Percentiles rank a stretch among this genome's conserved stretches.
Evolutionary conservation across 805 yeast species (phyloP).

Genomic region (Candida ascalaphidarum): DNA sequence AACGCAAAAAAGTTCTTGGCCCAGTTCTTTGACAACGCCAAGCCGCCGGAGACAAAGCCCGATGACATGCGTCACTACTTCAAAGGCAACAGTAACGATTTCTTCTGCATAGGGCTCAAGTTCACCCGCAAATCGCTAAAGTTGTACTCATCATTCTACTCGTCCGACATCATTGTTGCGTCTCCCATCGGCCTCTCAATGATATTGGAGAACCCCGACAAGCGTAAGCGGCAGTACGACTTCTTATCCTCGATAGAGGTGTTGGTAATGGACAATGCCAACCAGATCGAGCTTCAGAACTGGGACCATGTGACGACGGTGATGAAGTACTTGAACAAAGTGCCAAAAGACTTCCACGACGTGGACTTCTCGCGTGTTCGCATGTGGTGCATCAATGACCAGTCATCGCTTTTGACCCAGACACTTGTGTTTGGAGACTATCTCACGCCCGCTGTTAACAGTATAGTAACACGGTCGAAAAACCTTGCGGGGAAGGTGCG

Average conservation of each 20-base stretch:
- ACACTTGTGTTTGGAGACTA: conserved; percentile 69
- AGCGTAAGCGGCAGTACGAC: conserved; percentile 59
- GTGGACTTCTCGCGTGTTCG: conserved; percentile 89
- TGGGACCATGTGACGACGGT: conserved; percentile 75
- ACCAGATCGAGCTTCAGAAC: conserved; percentile 84
- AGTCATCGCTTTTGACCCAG: conserved; percentile 67
- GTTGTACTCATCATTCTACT: conserved; percentile 74
- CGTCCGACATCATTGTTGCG: conserved; percentile 80
- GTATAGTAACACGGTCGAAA: conserved; percentile 36
- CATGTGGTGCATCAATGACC: conserved; percentile 87
- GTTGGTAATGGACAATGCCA: conserved; percentile 71
- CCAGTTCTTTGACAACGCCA: conserved; percentile 53
- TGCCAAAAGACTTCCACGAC: conserved; percentile 69
- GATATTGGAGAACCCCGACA: conserved; percentile 57
- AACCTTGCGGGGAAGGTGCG: conserved; percentile 57
- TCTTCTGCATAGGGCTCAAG: conserved; percentile 85
- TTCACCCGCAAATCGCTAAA: conserved; percentile 83
- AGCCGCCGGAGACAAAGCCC: conserved; percentile 55
- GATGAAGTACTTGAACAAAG: conserved; percentile 58
- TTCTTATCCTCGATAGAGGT: conserved; percentile 86
- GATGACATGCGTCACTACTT: conserved; percentile 74
- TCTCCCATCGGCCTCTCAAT: conserved; percentile 82
- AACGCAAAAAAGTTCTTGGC: conserved; percentile 65
- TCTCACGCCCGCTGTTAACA: conserved; percentile 74
- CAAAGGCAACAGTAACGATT: conserved; percentile 86